Conservation (phyloP, 139 green algal species). For the Picochlorum sp. region DNA sequence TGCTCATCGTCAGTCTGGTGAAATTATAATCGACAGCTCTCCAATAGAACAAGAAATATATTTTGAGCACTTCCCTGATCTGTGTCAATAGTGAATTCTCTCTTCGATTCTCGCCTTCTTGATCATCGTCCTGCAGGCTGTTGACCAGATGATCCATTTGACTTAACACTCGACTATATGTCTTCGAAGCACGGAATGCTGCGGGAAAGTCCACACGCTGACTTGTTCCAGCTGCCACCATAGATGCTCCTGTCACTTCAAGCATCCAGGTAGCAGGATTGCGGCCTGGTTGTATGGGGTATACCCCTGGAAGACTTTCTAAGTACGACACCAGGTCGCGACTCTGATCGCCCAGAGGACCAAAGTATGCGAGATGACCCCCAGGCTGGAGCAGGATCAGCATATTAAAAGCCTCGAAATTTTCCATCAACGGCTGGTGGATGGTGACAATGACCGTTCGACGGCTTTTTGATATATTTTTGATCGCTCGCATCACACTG, state of each 20-base stretch:
- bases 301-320: conserved; percentile 26
- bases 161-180: conserved; percentile 12
- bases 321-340: conserved; percentile 56
- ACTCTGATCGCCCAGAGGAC: conserved; percentile 1
- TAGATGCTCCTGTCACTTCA: conserved; percentile 35
- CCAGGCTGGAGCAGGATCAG: neutral
- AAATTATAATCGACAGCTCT: no score
- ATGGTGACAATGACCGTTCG: neutral
- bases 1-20: no score
- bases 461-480: neutral
- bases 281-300: conserved; percentile 26
- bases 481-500: neutral
- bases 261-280: conserved; percentile 46
- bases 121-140: conserved; percentile 6
- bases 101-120: no score
- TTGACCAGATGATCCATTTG: conserved; percentile 13
- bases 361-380: neutral
- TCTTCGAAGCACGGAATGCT: conserved; percentile 20
- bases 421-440: neutral
- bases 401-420: neutral
- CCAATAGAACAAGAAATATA: neutral
- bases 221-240: no score
- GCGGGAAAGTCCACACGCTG: conserved; percentile 42
- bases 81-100: conserved; percentile 34
- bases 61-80: conserved; percentile 19